Percentiles rank a stretch among this genome's conserved stretches.
These are phyloP conservation scores for Talaromyces nanjingensis DNA, from an alignment of 495 filamentous ascomycete species.

Conservation along the genomic window DNA sequence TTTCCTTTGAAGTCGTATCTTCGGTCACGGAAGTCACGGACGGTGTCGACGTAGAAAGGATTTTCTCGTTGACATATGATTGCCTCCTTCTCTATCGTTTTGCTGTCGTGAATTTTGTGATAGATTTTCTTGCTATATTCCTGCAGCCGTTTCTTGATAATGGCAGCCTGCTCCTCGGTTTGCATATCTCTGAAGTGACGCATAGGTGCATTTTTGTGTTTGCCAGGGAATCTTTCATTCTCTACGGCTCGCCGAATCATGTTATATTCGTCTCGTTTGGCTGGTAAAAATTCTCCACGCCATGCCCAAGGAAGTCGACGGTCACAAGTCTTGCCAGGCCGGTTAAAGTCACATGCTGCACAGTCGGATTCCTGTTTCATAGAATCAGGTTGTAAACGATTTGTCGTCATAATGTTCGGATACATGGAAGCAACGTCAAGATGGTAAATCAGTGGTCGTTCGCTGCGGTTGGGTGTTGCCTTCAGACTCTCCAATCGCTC, in stretches of 20 bases:
- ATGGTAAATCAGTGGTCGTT: conserved; percentile 93
- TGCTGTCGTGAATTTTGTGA: conserved; percentile 96
- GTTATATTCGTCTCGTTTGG: conserved; percentile 96
- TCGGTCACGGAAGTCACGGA: conserved; percentile 90
- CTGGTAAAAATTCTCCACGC: conserved; percentile 95
- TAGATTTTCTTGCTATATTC: conserved; percentile 98
- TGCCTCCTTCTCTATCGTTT: conserved; percentile 87
- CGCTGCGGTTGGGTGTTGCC: conserved; percentile 69
- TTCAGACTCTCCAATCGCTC: conserved; percentile 67
- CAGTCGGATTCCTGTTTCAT: conserved; percentile 96
- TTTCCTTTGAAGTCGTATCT: conserved; percentile 97
- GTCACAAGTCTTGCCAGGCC: conserved; percentile 96
- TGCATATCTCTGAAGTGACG: conserved; percentile 76
- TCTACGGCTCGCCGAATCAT: conserved; percentile 94
- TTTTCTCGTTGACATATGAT: conserved; percentile 99
- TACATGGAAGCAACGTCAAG: conserved; percentile 99
- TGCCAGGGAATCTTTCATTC: conserved; percentile 84
- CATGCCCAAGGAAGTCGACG: conserved; percentile 93
- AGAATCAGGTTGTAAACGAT: conserved; percentile 93
- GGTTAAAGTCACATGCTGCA: conserved; percentile 96
- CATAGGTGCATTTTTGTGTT: conserved; percentile 57
- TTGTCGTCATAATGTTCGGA: conserved; percentile 99
- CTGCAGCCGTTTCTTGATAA: conserved; percentile 81
- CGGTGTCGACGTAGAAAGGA: conserved; percentile 96
- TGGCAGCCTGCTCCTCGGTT: conserved; percentile 71